Evolutionary conservation across 176 grass and related monocot genomes (phyloP), one percentile per base, ranked within the genome.

Genomic region (Triticum monococcum): DNA sequence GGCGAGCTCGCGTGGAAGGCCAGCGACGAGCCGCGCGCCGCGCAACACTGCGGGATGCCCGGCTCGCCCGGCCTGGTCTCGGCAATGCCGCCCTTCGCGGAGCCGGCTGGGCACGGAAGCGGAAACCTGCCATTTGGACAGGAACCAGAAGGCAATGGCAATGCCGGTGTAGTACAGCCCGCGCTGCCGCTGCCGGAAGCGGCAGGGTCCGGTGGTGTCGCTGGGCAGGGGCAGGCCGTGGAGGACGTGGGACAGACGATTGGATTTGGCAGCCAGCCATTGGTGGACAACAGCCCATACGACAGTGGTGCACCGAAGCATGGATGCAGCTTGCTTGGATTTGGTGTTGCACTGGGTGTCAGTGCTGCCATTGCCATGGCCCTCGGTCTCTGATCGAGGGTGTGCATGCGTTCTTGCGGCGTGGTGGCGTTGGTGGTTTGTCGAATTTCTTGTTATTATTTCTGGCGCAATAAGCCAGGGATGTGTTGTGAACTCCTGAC

Each of bases 1-100:
- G 96, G 93, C 28, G 88, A 98, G 89, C 90, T 98, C 5, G 93
- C 96, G 33, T 98, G 96, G 96, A 95, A 96, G 82, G 96, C 93
- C n/a, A 98, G 91, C 79, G 93, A 98, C 38, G 61, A 91, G 28
- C 91, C 88, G 2, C 93, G 90, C 9, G 91, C 92, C 0, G 92
- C 89, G 56, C 93, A 95, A 84, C 82, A 81, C 32, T 98, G 96
- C 74, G 96, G 96, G 6, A 56, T 91, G 91, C 90, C 96, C 0
- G 93, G 96, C 3, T 98, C 93, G 1, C 93, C 91, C 0, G 93
- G 91, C 37, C 76, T 98, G 1, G 83, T 68, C 22, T 69, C 89
- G 1, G 91, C 90, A 18, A 17, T 77, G 70, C 91, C 96, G 8
- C 86, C 93, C 5, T 98, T 98, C 68, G 91, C 91, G 1, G 68